Evolutionary conservation across 2,329 filamentous ascomycete genomes (phyloP), one percentile per base, ranked within the genome.

Genomic region (Ilyonectria sp.): DNA sequence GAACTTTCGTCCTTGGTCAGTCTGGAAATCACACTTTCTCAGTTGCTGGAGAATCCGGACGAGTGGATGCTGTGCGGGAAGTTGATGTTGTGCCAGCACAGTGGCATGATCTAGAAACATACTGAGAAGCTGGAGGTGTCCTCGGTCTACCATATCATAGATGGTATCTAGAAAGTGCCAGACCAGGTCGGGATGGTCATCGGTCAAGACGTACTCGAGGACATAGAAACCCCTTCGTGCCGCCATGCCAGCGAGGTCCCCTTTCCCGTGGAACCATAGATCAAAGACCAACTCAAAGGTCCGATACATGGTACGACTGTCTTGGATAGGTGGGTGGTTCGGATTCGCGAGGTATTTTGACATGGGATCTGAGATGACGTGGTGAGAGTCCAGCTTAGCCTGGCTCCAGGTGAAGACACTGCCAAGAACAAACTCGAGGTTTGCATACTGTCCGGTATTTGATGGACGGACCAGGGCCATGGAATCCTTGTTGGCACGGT

Each of bases 221-320:
- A 77, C 76, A 54, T 76, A 80, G 55, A 81, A 81, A 2, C 77
- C 80, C 58, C 75, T 77, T 13, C 78, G 72, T 15, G 80, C 80
- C 26, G 80, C 80, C 75, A 81, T 76, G 13, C 80, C 80, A 9
- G 80, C 80, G 6, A 81, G 68, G 31, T 78, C 73, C 6, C 80
- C 80, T 53, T 77, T 77, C 3, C 79, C 80, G n/a, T 77, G 74
- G 26, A 71, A 75, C 79, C 79, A 81, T 11, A 81, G 71, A 63
- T 81, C 80, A 53, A 81, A 81, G 23, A 79, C 79, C 17, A 81
- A 73, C 65, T 81, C 80, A 60, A 81, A 81, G 1, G 79, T 81
- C 57, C 80, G 78, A 59, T 81, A 81, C 80, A 81, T 81, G 53
- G 80, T 81, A 35, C 80, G 80, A 56, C 80, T 81, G 60, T 81